Percentiles rank a stretch among this genome's conserved stretches.
Evolutionary conservation across 257 asterid genomes (phyloP).

Genomic region (Capsicum baccatum): DNA sequence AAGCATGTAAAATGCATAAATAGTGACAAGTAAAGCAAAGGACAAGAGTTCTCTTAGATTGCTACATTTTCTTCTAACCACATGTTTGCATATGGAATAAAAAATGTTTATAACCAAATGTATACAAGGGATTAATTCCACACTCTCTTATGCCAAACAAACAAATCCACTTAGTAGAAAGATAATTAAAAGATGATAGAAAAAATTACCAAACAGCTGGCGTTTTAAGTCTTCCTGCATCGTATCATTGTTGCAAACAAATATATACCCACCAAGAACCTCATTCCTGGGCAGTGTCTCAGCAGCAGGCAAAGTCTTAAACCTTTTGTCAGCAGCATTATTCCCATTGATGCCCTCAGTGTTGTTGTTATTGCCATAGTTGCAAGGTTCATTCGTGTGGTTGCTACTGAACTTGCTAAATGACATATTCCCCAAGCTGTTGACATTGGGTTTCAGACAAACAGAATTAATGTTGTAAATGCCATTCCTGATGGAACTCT

Average conservation of each 20-base stretch:
- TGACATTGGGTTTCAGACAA: conserved; percentile 60
- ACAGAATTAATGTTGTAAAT: conserved; percentile 58
- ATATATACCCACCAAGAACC: conserved; percentile 93
- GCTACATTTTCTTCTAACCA: neutral
- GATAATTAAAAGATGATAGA: conserved; percentile 21
- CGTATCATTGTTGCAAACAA: conserved; percentile 95
- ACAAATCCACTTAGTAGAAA: neutral
- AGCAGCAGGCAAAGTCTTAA: conserved; percentile 91
- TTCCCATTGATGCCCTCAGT: conserved; percentile 51
- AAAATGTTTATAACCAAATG: neutral
- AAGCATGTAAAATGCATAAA: neutral
- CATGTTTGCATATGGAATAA: neutral
- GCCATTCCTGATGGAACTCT: conserved; percentile 53
- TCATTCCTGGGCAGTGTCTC: conserved; percentile 93
- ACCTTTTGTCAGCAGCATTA: conserved; percentile 78
- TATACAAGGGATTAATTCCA: neutral
- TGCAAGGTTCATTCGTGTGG: conserved; percentile 53
- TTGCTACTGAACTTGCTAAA: conserved; percentile 60
- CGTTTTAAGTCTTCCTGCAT: conserved; percentile 98
- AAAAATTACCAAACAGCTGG: conserved; percentile 77
- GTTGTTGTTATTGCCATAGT: conserved; percentile 42
- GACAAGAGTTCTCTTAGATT: neutral
- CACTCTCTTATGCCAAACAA: conserved; percentile 1
- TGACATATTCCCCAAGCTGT: conserved; percentile 50
- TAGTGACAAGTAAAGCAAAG: too few relatives aligned